These are phyloP conservation scores for Aspergillus intermedius DNA, from an alignment of 2,329 filamentous ascomycete genomes.

Conservation along the genomic window DNA sequence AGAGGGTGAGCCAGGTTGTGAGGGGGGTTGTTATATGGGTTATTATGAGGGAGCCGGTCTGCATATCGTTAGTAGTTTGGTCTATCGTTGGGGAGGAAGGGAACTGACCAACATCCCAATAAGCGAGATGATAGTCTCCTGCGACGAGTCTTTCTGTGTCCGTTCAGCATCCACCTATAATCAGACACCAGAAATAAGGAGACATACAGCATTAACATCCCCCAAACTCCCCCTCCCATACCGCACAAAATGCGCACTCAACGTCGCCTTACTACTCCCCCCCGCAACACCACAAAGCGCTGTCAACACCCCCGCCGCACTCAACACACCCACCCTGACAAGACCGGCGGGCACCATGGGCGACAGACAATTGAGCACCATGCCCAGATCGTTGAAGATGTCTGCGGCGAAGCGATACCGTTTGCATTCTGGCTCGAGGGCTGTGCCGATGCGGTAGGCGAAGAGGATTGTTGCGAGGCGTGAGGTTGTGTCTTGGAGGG, in stretches of 20 bases:
- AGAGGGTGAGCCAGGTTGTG: conserved; percentile 67
- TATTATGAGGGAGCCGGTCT: conserved; percentile 72
- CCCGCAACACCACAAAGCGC: conserved; percentile 83
- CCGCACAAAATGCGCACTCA: conserved; percentile 86
- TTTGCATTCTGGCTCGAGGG: conserved; percentile 86
- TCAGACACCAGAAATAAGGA: conserved; percentile 1
- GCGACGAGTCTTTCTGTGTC: conserved; percentile 72
- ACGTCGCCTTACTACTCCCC: conserved; percentile 79
- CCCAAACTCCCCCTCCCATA: conserved; percentile 86
- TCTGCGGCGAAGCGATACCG: conserved; percentile 81
- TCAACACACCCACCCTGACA: conserved; percentile 51
- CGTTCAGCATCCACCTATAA: conserved; percentile 10
- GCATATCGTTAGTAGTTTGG: not conserved
- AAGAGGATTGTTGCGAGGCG: conserved; percentile 80
- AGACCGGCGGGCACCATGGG: conserved; percentile 60
- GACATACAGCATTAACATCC: conserved; percentile 70
- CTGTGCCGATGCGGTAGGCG: conserved; percentile 71
- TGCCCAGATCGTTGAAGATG: conserved; percentile 78
- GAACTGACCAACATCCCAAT: conserved; percentile 67
- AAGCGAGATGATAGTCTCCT: conserved; percentile 88
- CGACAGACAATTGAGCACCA: conserved; percentile 77
- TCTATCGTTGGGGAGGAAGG: not conserved
- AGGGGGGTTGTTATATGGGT: conserved; percentile 63
- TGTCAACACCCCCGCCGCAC: conserved; percentile 55
- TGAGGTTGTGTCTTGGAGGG: conserved; percentile 74